A percentile compares a stretch with the other conserved stretches of the same genome.
phyloP scores from a whole-genome alignment of 2,329 filamentous ascomycete genomes.

The Venturia carpophila region DNA sequence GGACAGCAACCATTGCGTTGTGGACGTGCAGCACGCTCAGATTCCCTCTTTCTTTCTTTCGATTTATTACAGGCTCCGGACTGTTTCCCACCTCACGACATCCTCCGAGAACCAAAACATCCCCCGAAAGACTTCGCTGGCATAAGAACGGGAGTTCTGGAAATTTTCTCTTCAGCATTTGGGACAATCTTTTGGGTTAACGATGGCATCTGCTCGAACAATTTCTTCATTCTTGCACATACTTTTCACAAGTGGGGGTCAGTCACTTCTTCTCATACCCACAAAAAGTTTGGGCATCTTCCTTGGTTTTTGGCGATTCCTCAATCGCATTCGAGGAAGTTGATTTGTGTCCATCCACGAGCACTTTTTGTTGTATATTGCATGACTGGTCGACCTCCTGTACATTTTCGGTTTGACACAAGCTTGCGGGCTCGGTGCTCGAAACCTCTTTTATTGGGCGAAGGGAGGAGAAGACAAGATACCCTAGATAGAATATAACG shows the following conservation, averaged over 20 bases:
- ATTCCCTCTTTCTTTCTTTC: not conserved
- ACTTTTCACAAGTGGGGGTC: not conserved
- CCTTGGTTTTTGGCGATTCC: not conserved
- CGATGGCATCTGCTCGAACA: not conserved
- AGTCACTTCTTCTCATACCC: not conserved
- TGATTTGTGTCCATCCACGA: not conserved
- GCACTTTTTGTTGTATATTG: not conserved
- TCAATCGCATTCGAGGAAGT: not conserved
- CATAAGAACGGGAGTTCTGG: not conserved
- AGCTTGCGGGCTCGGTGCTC: not conserved
- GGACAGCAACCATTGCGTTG: not conserved
- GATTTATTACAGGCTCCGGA: not conserved
- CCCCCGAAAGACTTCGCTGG: not conserved
- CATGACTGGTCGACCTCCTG: not conserved
- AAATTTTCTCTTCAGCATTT: not conserved
- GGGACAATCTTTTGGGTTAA: not conserved
- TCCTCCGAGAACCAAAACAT: not conserved
- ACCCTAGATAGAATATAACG: conserved; percentile 2
- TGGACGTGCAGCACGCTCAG: not conserved
- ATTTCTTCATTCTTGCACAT: not conserved
- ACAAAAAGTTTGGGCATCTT: not conserved
- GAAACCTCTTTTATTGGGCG: not conserved
- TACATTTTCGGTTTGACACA: not conserved
- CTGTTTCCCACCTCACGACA: not conserved
- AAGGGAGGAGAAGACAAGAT: not conserved